Percentiles rank a stretch among this genome's conserved stretches.
phyloP scores from a whole-genome alignment of 129 eudicot species.

The Logfia minima region DNA sequence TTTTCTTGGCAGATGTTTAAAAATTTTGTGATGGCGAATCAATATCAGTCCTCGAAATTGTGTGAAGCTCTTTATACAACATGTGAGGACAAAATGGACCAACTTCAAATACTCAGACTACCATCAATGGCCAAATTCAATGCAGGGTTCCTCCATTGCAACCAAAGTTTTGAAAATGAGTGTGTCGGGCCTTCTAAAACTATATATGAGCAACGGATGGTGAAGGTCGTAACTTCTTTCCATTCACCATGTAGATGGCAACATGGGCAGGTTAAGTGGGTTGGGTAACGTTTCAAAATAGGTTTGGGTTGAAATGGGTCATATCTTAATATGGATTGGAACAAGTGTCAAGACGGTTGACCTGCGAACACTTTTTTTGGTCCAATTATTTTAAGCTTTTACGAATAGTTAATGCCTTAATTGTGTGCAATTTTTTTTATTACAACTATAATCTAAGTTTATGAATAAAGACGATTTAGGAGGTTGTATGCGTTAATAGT shows the following conservation, averaged over 20 bases:
- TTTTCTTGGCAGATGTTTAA: conserved; percentile 61
- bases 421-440: background rate
- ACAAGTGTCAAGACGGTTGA: background rate
- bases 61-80: conserved; percentile 77
- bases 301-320: conserved; percentile 4
- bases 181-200: conserved; percentile 94
- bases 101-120: conserved; percentile 88
- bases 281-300: background rate
- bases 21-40: conserved; percentile 69
- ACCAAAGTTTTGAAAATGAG: conserved; percentile 69
- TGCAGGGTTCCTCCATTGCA: conserved; percentile 86
- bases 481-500: too few species aligned
- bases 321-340: background rate
- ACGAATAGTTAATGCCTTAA: background rate
- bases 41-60: conserved; percentile 74
- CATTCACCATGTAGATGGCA: background rate
- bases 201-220: conserved; percentile 79
- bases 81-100: conserved; percentile 97
- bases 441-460: background rate
- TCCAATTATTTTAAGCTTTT: background rate
- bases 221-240: conserved; percentile 52
- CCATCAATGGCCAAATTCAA: conserved; percentile 99
- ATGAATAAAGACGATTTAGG: too few species aligned
- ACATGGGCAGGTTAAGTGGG: background rate
- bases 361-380: background rate